Evolutionary conservation across 192 early-diverging fungal species (phyloP).

Genomic region (Coemansia sp.): DNA sequence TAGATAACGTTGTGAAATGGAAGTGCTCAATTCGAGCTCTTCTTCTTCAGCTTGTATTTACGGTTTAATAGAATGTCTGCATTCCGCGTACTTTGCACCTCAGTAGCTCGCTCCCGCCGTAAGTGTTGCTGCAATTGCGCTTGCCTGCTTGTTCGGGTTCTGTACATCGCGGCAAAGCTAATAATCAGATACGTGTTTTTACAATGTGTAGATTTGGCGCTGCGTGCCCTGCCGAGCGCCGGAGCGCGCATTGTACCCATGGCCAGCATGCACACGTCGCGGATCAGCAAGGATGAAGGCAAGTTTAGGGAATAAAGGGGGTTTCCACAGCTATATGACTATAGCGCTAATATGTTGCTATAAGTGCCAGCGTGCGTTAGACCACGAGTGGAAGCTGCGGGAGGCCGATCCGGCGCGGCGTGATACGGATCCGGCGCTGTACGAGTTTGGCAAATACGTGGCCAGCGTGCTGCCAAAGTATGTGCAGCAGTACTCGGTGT

Average conservation of each 20-base stretch:
- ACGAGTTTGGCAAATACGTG: slow-evolving; percentile 88
- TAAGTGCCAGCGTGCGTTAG: not conserved
- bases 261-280: slow-evolving; percentile 34
- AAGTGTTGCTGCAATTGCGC: slow-evolving; percentile 21
- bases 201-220: slow-evolving; percentile 7
- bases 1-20: not conserved
- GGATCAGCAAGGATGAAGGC: slow-evolving; percentile 22
- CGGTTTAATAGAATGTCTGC: slow-evolving; percentile 8
- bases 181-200: not conserved
- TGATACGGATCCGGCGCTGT: slow-evolving; percentile 50
- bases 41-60: not conserved
- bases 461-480: slow-evolving; percentile 84
- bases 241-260: not conserved
- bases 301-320: too few species aligned
- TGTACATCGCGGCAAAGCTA: too few species aligned
- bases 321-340: not conserved
- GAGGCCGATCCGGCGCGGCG: slow-evolving; percentile 38
- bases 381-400: slow-evolving; percentile 26
- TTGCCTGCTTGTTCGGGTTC: too few species aligned
- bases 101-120: slow-evolving; percentile 17
- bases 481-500: slow-evolving; percentile 95
- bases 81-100: slow-evolving; percentile 15
- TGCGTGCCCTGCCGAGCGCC: not conserved
- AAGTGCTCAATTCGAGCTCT: not conserved
- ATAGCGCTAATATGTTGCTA: not conserved